phyloP scores from a whole-genome alignment of 495 filamentous ascomycete species.

The Glonium stellatum region DNA sequence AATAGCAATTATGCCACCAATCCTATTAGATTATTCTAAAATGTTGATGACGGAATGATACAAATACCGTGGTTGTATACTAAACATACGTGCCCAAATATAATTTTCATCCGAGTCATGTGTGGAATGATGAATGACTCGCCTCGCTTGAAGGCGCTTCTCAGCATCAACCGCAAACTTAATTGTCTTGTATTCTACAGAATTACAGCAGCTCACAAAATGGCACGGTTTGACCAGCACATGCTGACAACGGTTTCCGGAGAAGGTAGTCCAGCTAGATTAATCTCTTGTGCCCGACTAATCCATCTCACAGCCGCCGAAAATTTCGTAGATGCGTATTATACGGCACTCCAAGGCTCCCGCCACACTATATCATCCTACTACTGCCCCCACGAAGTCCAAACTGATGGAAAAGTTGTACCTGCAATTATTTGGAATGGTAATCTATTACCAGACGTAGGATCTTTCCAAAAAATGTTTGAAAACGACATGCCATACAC shows the following conservation, averaged over 20 bases:
- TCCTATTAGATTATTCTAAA: no score
- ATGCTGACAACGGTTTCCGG: not conserved
- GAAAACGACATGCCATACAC: conserved; percentile 52
- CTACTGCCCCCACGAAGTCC: conserved; percentile 45
- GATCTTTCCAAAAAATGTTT: conserved; percentile 50
- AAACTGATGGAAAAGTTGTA: conserved; percentile 36
- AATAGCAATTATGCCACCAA: no score
- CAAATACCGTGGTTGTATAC: no score
- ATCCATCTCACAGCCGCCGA: conserved; percentile 23
- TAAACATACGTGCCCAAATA: no score
- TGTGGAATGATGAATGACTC: not conserved
- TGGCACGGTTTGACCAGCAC: not conserved
- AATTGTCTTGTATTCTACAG: not conserved
- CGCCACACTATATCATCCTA: conserved; percentile 49
- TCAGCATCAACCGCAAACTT: not conserved
- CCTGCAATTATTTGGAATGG: conserved; percentile 62
- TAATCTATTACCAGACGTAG: conserved; percentile 48
- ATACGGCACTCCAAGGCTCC: conserved; percentile 47
- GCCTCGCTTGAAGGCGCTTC: not conserved
- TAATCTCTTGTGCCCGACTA: not conserved
- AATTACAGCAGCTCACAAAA: not conserved
- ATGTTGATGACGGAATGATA: no score
- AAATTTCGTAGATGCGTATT: conserved; percentile 32
- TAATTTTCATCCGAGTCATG: no score
- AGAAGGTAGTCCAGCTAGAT: not conserved